Base-by-base conservation (phyloP, 2,329 filamentous ascomycete genomes). In the Cladosporium sp. region DNA sequence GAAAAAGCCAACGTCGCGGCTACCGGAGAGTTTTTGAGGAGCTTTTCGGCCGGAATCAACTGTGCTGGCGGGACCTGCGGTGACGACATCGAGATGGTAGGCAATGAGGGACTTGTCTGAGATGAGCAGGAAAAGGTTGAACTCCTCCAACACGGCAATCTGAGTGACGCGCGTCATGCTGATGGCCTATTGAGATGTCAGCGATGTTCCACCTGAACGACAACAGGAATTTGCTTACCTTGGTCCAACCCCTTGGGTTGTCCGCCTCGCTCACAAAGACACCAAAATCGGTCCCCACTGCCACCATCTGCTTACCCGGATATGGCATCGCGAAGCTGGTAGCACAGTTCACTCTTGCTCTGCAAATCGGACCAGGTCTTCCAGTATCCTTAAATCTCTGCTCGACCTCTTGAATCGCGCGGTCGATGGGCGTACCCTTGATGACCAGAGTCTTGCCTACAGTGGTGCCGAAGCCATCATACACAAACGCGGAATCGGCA, bases 1-100 rank as follows among this genome's bases (percentile, higher is more conserved):
- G 68, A 99, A 99, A 76, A 97, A 99, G 12, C 91, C 88, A 17
- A 99, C 91, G 64, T 99, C 93, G 65, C 93, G 88, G 57, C 86
- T 87, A 22, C 85, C 85, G 2, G 84, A 88, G 29, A 99, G 79
- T 61, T 92, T 89, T 66, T 97, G 92, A 0, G 93, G 93, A n/a
- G 93, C 89, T 56, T 88, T 83, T 20, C 89, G 83, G 3, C 84
- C 78, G 38, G 84, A 92, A 65, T 95, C 89, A 57, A 82, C 81
- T 11, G 54, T 54, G n/a, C 56, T 47, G 7, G 59, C 49, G 9
- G 59, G 51, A 3, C 56, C 59, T 11, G 52, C 57, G 4, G 80
- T 76, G 2, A 99, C 80, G 6, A 89, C 83, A 64, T 99, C 95
- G 37, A 99, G 80, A 48, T 96, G 92, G 66, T 96, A 96, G 2